Evolutionary conservation across 2,329 filamentous ascomycete species (phyloP).

Genomic region (Botrytis sinoallii): DNA sequence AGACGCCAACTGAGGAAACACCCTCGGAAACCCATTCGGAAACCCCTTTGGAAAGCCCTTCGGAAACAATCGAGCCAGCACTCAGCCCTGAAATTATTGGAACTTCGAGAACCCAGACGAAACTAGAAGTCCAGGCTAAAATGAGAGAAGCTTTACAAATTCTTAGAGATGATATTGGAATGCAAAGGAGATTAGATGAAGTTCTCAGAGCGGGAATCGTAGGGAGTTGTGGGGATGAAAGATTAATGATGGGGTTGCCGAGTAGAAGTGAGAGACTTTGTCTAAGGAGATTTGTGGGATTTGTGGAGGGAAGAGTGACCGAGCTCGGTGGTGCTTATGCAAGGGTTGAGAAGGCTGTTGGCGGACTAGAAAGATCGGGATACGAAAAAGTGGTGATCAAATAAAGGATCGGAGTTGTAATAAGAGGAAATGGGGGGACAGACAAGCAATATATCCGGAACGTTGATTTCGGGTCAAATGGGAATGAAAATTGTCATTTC

Average conservation of each 20-base stretch:
- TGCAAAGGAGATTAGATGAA: slow-evolving; percentile 15
- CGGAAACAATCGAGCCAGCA: background rate
- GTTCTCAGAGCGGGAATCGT: slow-evolving; percentile 15
- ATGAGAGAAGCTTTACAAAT: slow-evolving; percentile 6
- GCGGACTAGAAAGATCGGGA: slow-evolving; percentile 3
- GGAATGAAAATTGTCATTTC: background rate
- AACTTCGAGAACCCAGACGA: background rate
- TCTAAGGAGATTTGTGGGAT: slow-evolving; percentile 16
- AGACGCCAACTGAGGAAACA: background rate
- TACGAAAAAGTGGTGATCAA: background rate
- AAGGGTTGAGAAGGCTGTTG: slow-evolving; percentile 14
- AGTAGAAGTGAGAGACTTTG: slow-evolving; percentile 15
- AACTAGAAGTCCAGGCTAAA: background rate
- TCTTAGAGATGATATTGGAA: slow-evolving; percentile 7
- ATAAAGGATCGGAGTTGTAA: background rate
- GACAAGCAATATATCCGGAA: no score
- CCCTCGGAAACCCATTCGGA: background rate
- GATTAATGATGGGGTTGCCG: slow-evolving; percentile 16
- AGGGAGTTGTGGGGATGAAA: slow-evolving; percentile 14
- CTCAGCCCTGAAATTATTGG: background rate
- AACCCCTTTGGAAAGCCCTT: background rate
- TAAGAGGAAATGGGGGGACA: no score
- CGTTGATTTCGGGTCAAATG: background rate
- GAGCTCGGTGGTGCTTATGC: slow-evolving; percentile 12
- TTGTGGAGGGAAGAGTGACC: slow-evolving; percentile 15